Evolutionary conservation across 2,329 filamentous ascomycete genomes (phyloP).

Genomic region (Trichoderma gracile): DNA sequence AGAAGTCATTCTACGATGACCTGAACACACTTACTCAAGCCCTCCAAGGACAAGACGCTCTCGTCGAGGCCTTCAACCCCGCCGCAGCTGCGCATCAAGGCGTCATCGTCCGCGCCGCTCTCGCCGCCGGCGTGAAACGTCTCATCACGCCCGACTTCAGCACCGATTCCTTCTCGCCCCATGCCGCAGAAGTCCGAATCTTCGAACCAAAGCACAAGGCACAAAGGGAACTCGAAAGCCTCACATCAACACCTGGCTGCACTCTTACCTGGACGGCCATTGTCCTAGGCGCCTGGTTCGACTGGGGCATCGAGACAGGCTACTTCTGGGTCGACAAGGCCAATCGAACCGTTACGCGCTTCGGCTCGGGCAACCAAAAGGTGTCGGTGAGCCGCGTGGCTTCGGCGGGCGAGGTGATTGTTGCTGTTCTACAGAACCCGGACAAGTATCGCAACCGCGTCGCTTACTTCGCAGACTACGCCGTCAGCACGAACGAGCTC

Average conservation of each 20-base stretch:
- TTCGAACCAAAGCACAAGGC: slow-evolving; percentile 28
- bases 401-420: neutral
- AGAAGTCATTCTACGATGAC: neutral
- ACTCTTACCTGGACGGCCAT: slow-evolving; percentile 31
- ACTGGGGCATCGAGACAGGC: slow-evolving; percentile 29
- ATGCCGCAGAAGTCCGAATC: slow-evolving; percentile 25
- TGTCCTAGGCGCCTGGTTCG: slow-evolving; percentile 29
- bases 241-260: neutral
- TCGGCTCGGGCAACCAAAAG: slow-evolving; percentile 17
- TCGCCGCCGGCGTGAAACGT: slow-evolving; percentile 27
- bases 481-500: slow-evolving; percentile 17
- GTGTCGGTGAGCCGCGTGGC: neutral
- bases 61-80: slow-evolving; percentile 33
- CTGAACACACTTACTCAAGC: neutral
- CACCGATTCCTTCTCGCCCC: slow-evolving; percentile 29
- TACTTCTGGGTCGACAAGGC: slow-evolving; percentile 30
- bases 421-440: slow-evolving; percentile 4
- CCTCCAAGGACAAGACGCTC: slow-evolving; percentile 24
- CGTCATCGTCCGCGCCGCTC: slow-evolving; percentile 28
- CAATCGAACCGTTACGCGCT: slow-evolving; percentile 22
- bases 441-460: slow-evolving; percentile 12
- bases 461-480: slow-evolving; percentile 17
- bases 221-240: slow-evolving; percentile 28
- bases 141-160: slow-evolving; percentile 33
- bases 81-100: slow-evolving; percentile 29